Base-by-base conservation (phyloP, 108 stramenopile species). In the Epithemia pelagica region DNA sequence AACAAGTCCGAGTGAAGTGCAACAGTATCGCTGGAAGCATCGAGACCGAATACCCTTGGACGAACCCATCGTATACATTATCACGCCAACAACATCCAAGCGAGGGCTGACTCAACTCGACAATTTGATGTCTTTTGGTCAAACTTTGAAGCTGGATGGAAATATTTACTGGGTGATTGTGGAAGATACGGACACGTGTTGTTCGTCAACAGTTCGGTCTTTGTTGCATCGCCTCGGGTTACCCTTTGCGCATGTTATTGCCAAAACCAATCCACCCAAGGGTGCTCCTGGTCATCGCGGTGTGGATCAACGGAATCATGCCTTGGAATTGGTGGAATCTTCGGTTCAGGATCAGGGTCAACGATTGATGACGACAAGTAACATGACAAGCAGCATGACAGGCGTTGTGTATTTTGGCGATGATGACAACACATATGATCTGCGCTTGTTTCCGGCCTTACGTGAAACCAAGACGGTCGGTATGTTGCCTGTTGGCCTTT, bases 341-440 rank as follows among this genome's bases (percentile, higher is more conserved):
- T 2, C 30, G 8, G 61, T 33, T 10, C 1, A 30, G 2, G 61
- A 22, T 18, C 5, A 15, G 10, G 15, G 37, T 15, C 10, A 5
- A 5, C 5, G 15, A 46, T 15, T 46, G 5, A 10, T 46, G 37
- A 46, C 5, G 15, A 5, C 37, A 46, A 15, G 15, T 15, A 46
- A 46, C 37, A 46, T 15, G 5, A 46, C 15, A 10, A 15, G 10
- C 15, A 10, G 10, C 37, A 46, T 46, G 37, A 5, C 5, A 10
- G 69, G 69, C 8, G 53, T 70, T 62, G 52, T 70, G 3, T 70
- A 70, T 51, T 70, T 70, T 70, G 69, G 63, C 20, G 69, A 70
- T 29, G 69, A 70, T 32, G 69, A 70, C 52, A 70, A 70, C 53
- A 46, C 23, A 1, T 70, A 70, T 29, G 62, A 70, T 54, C 26